phyloP scores from a whole-genome alignment of 2,329 filamentous ascomycete species.

The Paramyrothecium roridum region DNA sequence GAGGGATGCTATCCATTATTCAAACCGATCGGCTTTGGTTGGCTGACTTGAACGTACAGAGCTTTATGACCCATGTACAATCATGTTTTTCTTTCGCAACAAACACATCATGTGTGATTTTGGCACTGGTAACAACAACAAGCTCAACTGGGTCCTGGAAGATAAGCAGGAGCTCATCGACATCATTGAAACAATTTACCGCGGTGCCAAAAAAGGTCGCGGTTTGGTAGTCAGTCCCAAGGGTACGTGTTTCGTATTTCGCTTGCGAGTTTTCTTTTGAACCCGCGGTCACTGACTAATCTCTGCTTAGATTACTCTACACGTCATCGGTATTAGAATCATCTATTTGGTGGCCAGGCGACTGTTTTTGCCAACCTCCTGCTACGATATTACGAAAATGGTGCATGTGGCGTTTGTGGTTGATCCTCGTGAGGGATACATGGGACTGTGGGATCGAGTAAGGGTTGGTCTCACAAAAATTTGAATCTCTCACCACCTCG shows the following conservation, averaged over 20 bases:
- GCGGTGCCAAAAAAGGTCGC: slow-evolving; percentile 95
- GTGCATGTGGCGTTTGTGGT: not conserved
- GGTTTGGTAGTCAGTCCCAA: slow-evolving; percentile 97
- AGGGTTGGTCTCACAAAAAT: slow-evolving; percentile 5
- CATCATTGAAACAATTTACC: slow-evolving; percentile 96
- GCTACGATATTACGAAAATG: not conserved
- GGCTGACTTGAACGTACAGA: slow-evolving; percentile 30
- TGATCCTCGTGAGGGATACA: not conserved
- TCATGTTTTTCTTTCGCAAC: slow-evolving; percentile 97
- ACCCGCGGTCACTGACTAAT: not conserved
- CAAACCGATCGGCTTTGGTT: not conserved
- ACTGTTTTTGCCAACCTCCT: not conserved
- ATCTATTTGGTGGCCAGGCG: not conserved
- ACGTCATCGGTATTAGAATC: slow-evolving; percentile 30
- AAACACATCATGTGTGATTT: slow-evolving; percentile 99
- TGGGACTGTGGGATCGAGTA: not conserved
- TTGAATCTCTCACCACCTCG: not conserved
- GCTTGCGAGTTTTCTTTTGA: not conserved
- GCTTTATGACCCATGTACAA: slow-evolving; percentile 84
- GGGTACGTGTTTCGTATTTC: slow-evolving; percentile 29
- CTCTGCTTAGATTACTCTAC: slow-evolving; percentile 29
- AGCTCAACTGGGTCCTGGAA: slow-evolving; percentile 89
- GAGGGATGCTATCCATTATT: not conserved
- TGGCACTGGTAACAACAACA: slow-evolving; percentile 98
- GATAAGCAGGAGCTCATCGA: slow-evolving; percentile 99